Conservation (phyloP, 2,329 filamentous ascomycete species). For the Aspergillus fischeri region DNA sequence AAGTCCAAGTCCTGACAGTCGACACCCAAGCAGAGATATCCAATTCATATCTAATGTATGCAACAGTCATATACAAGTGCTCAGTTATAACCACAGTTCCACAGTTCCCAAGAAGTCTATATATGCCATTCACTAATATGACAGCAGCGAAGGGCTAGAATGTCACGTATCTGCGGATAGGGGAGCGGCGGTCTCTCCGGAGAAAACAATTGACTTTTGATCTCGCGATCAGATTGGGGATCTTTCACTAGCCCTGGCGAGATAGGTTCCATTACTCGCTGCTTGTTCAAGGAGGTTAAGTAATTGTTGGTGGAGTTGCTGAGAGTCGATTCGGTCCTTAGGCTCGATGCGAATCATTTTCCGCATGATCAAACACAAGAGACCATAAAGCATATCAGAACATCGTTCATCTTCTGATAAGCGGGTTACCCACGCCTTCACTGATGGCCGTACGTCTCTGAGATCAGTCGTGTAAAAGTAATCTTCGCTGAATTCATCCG, state of each 20-base stretch:
- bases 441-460: slow-evolving; percentile 1
- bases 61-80: neutral
- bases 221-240: neutral
- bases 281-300: neutral
- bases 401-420: neutral
- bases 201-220: neutral
- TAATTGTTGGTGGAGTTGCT: neutral
- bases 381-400: neutral
- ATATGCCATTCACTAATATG: neutral
- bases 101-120: neutral
- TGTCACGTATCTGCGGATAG: neutral
- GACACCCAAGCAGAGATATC: neutral
- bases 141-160: neutral
- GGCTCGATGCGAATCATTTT: neutral
- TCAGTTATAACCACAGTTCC: neutral
- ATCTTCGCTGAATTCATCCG: neutral
- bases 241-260: neutral
- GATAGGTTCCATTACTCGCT: neutral
- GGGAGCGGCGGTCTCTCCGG: neutral
- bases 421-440: slow-evolving; percentile 2
- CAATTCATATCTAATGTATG: neutral
- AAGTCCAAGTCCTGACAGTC: neutral
- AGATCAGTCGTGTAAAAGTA: slow-evolving; percentile 5
- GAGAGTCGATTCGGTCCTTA: neutral
- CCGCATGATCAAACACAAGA: neutral